Percentiles rank a stretch among this genome's conserved stretches.
These are phyloP conservation scores for Globisporangium lucens DNA, from an alignment of 352 stramenopile species.

Conservation along the genomic window DNA sequence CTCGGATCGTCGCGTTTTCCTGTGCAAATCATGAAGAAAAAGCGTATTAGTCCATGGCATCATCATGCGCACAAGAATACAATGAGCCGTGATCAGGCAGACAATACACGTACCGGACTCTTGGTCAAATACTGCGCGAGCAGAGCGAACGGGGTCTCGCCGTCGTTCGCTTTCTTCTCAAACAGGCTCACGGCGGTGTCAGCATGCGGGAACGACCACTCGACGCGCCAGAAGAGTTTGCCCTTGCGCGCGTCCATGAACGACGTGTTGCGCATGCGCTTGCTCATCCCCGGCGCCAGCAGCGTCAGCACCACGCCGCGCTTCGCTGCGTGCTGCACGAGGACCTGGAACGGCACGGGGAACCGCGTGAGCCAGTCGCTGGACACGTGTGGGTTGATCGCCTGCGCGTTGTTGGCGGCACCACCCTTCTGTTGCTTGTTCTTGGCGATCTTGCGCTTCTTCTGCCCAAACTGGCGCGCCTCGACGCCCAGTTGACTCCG, in stretches of 20 bases:
- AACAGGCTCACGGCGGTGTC: constrained; percentile 42
- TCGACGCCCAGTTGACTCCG: constrained; percentile 41
- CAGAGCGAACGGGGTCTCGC: constrained; percentile 49
- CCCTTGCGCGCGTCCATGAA: constrained; percentile 67
- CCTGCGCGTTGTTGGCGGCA: not conserved
- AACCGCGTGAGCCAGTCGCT: constrained; percentile 75
- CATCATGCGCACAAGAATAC: not conserved
- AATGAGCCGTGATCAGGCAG: not conserved
- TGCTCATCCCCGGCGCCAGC: constrained; percentile 79
- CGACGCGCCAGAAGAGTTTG: constrained; percentile 71
- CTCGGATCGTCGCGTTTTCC: constrained; percentile 67
- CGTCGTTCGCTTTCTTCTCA: constrained; percentile 54
- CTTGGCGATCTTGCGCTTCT: constrained; percentile 26
- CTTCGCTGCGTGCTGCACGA: constrained; percentile 68
- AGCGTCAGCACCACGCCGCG: constrained; percentile 66
- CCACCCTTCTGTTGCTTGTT: not conserved
- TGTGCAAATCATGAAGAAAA: constrained; percentile 14
- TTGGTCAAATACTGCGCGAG: constrained; percentile 60
- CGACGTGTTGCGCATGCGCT: constrained; percentile 69
- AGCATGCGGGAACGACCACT: constrained; percentile 65
- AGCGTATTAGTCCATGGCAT: not conserved
- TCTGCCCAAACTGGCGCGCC: constrained; percentile 22
- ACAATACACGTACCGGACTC: constrained; percentile 36
- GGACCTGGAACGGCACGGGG: constrained; percentile 58
- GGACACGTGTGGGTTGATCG: constrained; percentile 60